Evolutionary conservation across 768 basidiomycete species (phyloP).

Genomic region (Gymnopilus dilepis): DNA sequence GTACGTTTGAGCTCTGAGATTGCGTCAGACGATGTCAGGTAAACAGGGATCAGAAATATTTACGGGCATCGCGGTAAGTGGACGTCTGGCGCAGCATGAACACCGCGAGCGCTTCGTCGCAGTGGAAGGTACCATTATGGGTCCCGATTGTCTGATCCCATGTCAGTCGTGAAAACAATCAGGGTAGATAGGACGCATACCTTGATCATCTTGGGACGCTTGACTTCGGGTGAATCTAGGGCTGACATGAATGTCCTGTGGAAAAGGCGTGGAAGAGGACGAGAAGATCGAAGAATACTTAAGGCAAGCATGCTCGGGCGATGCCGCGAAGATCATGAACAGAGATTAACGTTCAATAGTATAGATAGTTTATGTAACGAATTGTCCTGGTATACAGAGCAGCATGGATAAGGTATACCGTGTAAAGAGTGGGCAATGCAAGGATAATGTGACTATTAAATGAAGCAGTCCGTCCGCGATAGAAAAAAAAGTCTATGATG

Average conservation of each 20-base stretch:
- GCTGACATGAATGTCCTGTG: constrained; percentile 25
- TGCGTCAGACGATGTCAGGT: background rate
- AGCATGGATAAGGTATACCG: background rate
- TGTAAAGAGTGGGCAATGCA: constrained; percentile 18
- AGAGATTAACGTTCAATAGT: constrained; percentile 9
- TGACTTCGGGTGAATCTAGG: constrained; percentile 32
- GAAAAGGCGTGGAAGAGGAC: constrained; percentile 8
- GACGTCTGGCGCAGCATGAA: constrained; percentile 83
- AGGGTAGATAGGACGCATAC: constrained; percentile 12
- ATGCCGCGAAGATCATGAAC: constrained; percentile 23
- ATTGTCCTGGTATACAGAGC: constrained; percentile 15
- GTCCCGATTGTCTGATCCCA: constrained; percentile 79
- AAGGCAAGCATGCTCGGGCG: constrained; percentile 25
- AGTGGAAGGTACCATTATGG: constrained; percentile 95
- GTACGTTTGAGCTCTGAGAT: constrained; percentile 67
- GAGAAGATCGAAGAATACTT: constrained; percentile 19
- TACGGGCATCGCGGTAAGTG: constrained; percentile 78
- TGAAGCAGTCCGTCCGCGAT: constrained; percentile 11
- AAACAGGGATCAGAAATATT: constrained; percentile 21
- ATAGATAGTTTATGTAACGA: constrained; percentile 13
- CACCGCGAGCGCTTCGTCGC: constrained; percentile 95
- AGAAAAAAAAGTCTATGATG: constrained; percentile 28
- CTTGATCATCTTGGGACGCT: constrained; percentile 49
- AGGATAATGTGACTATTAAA: constrained; percentile 3
- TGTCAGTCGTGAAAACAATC: constrained; percentile 2